phyloP scores from a whole-genome alignment of 495 filamentous ascomycete species.

The Ramalina intermedia region DNA sequence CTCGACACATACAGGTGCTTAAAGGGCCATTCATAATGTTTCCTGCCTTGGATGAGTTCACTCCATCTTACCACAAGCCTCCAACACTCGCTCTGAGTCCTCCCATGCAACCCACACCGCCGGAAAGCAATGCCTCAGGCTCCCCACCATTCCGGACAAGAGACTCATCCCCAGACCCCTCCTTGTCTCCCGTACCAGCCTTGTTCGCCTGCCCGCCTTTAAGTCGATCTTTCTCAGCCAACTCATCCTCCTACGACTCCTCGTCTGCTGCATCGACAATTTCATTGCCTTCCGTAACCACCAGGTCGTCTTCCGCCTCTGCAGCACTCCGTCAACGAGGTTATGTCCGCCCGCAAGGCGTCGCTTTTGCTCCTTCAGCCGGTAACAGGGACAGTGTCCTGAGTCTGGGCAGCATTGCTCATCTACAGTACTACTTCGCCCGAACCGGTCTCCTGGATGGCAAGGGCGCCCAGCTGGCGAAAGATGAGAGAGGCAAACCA shows the following conservation, averaged over 20 bases:
- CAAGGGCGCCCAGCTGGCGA: slow-evolving; percentile 72
- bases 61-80: background rate
- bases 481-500: slow-evolving; percentile 45
- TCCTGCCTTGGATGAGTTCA: background rate
- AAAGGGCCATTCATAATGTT: background rate
- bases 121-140: slow-evolving; percentile 8
- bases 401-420: slow-evolving; percentile 89
- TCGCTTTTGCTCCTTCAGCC: slow-evolving; percentile 81
- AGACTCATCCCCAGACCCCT: slow-evolving; percentile 29
- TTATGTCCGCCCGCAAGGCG: slow-evolving; percentile 82
- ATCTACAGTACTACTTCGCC: slow-evolving; percentile 96
- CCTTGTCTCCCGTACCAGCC: slow-evolving; percentile 18
- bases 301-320: slow-evolving; percentile 39
- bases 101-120: slow-evolving; percentile 1
- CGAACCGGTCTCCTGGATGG: slow-evolving; percentile 86
- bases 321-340: slow-evolving; percentile 52
- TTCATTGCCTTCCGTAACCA: slow-evolving; percentile 34
- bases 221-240: slow-evolving; percentile 61
- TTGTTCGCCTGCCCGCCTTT: slow-evolving; percentile 29
- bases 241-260: slow-evolving; percentile 65
- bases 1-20: background rate
- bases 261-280: slow-evolving; percentile 34
- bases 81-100: slow-evolving; percentile 2
- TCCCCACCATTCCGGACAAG: slow-evolving; percentile 17
- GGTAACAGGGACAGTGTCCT: slow-evolving; percentile 82